Evolutionary conservation across 1,284 basidiomycete species (phyloP).

Genomic region (Ustilago trichophora): DNA sequence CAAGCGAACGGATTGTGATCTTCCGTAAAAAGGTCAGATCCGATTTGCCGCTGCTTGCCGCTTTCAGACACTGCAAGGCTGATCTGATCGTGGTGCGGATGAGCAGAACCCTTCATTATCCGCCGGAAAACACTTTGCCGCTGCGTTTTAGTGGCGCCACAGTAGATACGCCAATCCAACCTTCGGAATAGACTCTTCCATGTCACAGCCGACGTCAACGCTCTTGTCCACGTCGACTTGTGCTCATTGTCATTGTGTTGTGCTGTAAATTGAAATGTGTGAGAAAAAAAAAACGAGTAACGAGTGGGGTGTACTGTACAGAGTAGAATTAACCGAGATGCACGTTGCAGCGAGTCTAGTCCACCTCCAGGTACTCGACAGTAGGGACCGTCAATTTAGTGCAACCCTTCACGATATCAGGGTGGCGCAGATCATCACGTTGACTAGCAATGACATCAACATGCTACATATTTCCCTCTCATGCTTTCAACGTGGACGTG

Average conservation of each 20-base stretch:
- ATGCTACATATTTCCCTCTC: not conserved
- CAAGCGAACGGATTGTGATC: slow-evolving; percentile 25
- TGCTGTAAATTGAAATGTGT: not conserved
- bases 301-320: not conserved
- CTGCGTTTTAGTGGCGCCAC: too few relatives aligned
- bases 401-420: too few relatives aligned
- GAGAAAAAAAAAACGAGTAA: too few relatives aligned
- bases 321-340: slow-evolving; percentile 2
- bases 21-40: slow-evolving; percentile 1
- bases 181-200: slow-evolving; percentile 5
- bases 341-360: slow-evolving; percentile 14
- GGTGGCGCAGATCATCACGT: too few relatives aligned
- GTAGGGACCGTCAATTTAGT: too few relatives aligned
- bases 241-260: too few relatives aligned
- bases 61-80: too few relatives aligned
- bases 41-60: too few relatives aligned
- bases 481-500: not conserved
- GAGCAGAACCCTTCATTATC: too few relatives aligned
- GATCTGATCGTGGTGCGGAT: too few relatives aligned
- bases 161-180: slow-evolving; percentile 7
- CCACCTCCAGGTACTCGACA: slow-evolving; percentile 9
- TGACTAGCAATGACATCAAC: not conserved
- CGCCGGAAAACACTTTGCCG: not conserved
- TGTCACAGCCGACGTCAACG: not conserved
- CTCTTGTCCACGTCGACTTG: not conserved